These are phyloP conservation scores for Yamadazyma atlantica DNA, from an alignment of 1,139 yeast species.

Conservation along the genomic window DNA sequence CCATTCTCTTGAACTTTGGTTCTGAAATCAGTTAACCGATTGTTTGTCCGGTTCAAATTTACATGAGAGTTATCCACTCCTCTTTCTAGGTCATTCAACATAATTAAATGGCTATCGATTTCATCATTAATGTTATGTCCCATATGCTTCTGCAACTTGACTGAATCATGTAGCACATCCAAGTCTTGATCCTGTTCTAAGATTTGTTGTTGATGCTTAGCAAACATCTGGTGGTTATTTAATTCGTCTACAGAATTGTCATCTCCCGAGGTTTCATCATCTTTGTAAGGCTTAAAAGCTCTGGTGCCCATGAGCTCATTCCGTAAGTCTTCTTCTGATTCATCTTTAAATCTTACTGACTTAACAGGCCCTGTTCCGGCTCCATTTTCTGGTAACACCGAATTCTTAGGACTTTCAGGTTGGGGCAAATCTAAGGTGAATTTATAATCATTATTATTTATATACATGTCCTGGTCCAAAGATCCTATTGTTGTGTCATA, in stretches of 20 bases:
- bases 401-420: slow-evolving; percentile 4
- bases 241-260: slow-evolving; percentile 21
- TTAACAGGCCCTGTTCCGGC: slow-evolving; percentile 21
- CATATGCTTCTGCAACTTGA: slow-evolving; percentile 63
- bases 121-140: slow-evolving; percentile 67
- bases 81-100: slow-evolving; percentile 68
- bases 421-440: slow-evolving; percentile 16
- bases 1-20: slow-evolving; percentile 66
- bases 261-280: slow-evolving; percentile 21
- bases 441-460: slow-evolving; percentile 38
- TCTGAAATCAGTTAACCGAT: slow-evolving; percentile 54
- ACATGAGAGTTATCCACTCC: slow-evolving; percentile 58
- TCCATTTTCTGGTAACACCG: slow-evolving; percentile 4
- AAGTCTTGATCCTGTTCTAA: slow-evolving; percentile 64
- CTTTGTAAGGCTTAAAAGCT: slow-evolving; percentile 42
- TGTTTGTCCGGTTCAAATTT: slow-evolving; percentile 54
- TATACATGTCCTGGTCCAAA: slow-evolving; percentile 26
- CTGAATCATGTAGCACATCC: slow-evolving; percentile 57
- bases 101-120: slow-evolving; percentile 63
- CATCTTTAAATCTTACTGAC: slow-evolving; percentile 56
- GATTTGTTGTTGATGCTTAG: slow-evolving; percentile 66
- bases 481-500: slow-evolving; percentile 23
- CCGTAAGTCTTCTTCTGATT: slow-evolving; percentile 15
- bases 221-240: slow-evolving; percentile 55
- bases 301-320: slow-evolving; percentile 20